Conservation (phyloP, 805 yeast species). For the Candida montana region DNA sequence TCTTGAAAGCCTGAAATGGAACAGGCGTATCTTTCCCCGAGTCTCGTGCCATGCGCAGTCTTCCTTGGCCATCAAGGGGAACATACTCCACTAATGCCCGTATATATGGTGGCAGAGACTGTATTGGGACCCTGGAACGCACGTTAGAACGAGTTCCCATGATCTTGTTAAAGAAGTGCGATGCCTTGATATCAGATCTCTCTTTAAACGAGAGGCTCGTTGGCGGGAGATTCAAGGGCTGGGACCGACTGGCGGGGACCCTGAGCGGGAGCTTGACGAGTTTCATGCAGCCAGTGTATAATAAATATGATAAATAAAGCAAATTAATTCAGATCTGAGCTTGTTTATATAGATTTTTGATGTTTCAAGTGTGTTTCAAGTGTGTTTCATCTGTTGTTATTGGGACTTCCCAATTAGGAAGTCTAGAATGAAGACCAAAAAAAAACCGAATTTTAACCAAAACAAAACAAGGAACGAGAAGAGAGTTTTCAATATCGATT, state of each 20-base stretch:
- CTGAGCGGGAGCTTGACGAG: slow-evolving; percentile 3
- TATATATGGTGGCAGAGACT: neutral
- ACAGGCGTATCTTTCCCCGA: slow-evolving; percentile 5
- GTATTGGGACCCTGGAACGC: too few species aligned
- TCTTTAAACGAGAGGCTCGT: slow-evolving; percentile 2
- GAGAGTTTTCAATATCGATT: too few species aligned
- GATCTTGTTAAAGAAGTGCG: slow-evolving; percentile 1
- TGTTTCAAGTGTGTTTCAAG: neutral
- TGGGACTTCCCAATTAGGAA: slow-evolving; percentile 1
- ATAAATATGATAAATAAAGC: too few species aligned
- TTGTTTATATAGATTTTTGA: neutral
- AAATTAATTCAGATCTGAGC: neutral
- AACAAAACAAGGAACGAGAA: neutral
- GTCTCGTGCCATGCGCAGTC: neutral
- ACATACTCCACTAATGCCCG: neutral
- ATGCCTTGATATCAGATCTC: neutral
- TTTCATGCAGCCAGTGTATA: neutral
- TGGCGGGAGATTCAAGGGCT: neutral
- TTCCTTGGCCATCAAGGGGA: neutral
- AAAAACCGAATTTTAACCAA: too few species aligned
- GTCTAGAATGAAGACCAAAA: slow-evolving; percentile 1
- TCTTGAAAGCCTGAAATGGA: slow-evolving; percentile 17
- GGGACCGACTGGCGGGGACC: neutral
- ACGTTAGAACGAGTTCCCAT: neutral
- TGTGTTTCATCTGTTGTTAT: neutral